These are phyloP conservation scores for Kluyveromyces aestuarii DNA, from an alignment of 805 yeast species.

Conservation along the genomic window DNA sequence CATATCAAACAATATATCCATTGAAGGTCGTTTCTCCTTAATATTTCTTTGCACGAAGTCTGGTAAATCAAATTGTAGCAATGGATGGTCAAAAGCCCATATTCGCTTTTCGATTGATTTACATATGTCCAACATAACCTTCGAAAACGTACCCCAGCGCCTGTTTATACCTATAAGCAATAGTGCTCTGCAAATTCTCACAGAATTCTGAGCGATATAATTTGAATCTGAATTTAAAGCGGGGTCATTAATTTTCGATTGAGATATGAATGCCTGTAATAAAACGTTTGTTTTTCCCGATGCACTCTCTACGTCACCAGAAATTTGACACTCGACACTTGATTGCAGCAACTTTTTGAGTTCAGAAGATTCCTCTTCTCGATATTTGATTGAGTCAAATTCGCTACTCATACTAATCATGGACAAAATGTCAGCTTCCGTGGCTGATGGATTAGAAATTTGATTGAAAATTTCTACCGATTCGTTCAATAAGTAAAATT, in stretches of 20 bases:
- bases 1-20: conserved; percentile 69
- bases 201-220: conserved; percentile 92
- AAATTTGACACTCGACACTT: conserved; percentile 71
- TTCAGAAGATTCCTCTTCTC: conserved; percentile 82
- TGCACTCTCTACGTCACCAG: conserved; percentile 62
- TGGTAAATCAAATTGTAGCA: conserved; percentile 78
- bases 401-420: conserved; percentile 89
- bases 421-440: conserved; percentile 85
- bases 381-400: conserved; percentile 78
- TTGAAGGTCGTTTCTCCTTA: conserved; percentile 53
- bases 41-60: conserved; percentile 53
- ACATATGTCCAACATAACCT: conserved; percentile 69
- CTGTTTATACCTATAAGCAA: conserved; percentile 81
- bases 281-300: conserved; percentile 83
- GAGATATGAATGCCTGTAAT: conserved; percentile 81
- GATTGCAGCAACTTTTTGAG: conserved; percentile 50
- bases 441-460: conserved; percentile 71
- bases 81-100: conserved; percentile 89
- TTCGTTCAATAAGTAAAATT: conserved; percentile 76
- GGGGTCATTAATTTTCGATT: conserved; percentile 62
- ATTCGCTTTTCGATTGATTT: conserved; percentile 74
- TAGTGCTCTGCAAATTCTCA: conserved; percentile 86
- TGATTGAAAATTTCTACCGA: conserved; percentile 85
- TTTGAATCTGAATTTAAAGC: conserved; percentile 79
- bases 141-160: conserved; percentile 81